A percentile compares a stretch with the other conserved stretches of the same genome.
Evolutionary conservation across 129 eudicot species (phyloP).

Genomic region (Dittrichia graveolens): DNA sequence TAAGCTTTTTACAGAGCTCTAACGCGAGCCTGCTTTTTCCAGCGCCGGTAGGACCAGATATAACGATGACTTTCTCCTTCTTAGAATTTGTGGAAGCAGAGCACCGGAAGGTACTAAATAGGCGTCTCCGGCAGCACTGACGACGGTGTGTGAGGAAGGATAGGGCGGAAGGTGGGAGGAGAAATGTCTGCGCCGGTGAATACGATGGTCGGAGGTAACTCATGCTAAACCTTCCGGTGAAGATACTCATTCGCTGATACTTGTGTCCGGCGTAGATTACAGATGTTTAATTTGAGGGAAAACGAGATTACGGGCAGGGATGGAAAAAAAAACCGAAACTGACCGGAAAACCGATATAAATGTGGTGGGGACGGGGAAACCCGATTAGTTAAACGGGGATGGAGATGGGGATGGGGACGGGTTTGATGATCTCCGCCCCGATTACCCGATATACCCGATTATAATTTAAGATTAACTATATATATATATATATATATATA

Average conservation of each 20-base stretch:
- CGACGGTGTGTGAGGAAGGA: conserved; percentile 37
- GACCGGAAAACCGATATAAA: too few relatives aligned
- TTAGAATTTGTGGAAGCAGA: conserved; percentile 41
- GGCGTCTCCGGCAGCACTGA: conserved; percentile 28
- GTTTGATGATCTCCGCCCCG: too few relatives aligned
- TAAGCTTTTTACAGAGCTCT: conserved; percentile 77
- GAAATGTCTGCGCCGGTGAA: conserved; percentile 38
- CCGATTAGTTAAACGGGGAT: too few relatives aligned
- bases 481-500: too few relatives aligned
- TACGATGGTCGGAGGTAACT: conserved; percentile 43
- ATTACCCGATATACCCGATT: too few relatives aligned
- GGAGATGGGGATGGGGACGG: too few relatives aligned
- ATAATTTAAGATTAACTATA: too few relatives aligned
- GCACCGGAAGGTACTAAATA: conserved; percentile 40
- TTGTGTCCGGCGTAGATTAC: neutral
- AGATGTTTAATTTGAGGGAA: neutral
- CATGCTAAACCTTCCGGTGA: conserved; percentile 44
- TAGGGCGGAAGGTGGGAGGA: conserved; percentile 25
- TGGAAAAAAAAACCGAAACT: too few relatives aligned
- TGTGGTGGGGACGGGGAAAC: too few relatives aligned
- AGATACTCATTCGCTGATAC: conserved; percentile 38
- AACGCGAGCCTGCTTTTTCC: conserved; percentile 89
- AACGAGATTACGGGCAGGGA: too few relatives aligned
- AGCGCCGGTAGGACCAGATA: conserved; percentile 97
- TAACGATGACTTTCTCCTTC: conserved; percentile 77